Conservation (phyloP, 2,329 filamentous ascomycete genomes). For the Apiospora marii region DNA sequence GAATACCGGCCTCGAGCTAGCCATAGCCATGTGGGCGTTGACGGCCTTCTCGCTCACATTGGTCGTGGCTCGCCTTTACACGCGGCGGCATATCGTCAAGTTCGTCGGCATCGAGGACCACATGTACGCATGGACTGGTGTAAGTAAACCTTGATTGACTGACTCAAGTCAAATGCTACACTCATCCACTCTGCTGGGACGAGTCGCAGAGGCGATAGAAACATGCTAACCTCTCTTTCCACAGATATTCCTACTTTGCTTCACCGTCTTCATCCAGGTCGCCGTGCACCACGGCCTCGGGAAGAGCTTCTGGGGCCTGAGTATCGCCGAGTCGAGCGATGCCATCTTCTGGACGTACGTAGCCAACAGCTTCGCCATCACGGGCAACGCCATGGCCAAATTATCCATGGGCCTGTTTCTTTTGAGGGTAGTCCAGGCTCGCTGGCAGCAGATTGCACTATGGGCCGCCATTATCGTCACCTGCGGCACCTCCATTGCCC, state of each 20-base stretch:
- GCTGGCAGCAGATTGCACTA: slow-evolving; percentile 44
- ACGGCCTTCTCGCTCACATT: slow-evolving; percentile 39
- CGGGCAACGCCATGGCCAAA: slow-evolving; percentile 49
- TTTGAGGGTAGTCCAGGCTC: slow-evolving; percentile 46
- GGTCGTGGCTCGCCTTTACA: slow-evolving; percentile 38
- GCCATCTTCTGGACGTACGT: slow-evolving; percentile 50
- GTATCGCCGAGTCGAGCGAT: slow-evolving; percentile 41
- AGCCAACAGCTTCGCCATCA: slow-evolving; percentile 47
- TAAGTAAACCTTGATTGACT: slow-evolving; percentile 27
- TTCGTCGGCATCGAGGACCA: slow-evolving; percentile 48
- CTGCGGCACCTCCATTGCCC: slow-evolving; percentile 40
- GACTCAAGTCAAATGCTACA: neutral
- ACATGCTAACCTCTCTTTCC: neutral
- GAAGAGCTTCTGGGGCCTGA: slow-evolving; percentile 43
- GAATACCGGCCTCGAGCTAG: slow-evolving; percentile 42
- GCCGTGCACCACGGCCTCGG: slow-evolving; percentile 46
- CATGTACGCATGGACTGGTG: slow-evolving; percentile 44
- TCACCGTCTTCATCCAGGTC: slow-evolving; percentile 45
- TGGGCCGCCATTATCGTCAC: slow-evolving; percentile 45
- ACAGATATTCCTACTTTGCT: slow-evolving; percentile 44
- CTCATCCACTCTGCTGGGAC: neutral
- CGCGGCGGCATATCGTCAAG: slow-evolving; percentile 43
- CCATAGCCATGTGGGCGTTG: slow-evolving; percentile 45
- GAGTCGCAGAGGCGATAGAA: neutral
- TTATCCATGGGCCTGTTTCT: slow-evolving; percentile 49